Percentiles rank a stretch among this genome's conserved stretches.
Conservation (phyloP, 1,284 basidiomycete species). For the Vanrija sp. region DNA sequence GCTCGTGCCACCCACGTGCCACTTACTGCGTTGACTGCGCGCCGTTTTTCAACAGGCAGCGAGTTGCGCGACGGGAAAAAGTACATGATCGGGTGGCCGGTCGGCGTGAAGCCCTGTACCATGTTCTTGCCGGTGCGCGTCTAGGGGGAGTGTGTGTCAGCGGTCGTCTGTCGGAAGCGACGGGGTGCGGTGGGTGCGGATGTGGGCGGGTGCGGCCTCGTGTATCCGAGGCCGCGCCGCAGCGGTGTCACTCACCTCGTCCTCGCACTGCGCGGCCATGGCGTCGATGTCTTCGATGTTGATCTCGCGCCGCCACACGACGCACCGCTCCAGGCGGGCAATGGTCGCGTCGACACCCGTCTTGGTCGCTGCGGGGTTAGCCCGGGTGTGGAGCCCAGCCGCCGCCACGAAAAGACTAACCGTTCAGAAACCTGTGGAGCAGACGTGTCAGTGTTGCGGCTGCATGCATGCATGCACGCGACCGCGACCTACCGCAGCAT, state of each 20-base stretch:
- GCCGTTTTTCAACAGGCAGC: conserved; percentile 24
- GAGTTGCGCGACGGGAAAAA: conserved; percentile 34
- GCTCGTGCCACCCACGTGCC: neutral
- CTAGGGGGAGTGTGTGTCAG: conserved; percentile 4
- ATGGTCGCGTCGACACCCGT: conserved; percentile 27
- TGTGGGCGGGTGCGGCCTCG: too few species aligned
- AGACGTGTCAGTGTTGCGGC: neutral
- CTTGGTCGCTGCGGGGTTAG: conserved; percentile 22
- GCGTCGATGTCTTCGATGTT: conserved; percentile 36
- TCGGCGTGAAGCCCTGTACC: conserved; percentile 24
- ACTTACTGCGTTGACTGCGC: conserved; percentile 24
- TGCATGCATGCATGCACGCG: neutral
- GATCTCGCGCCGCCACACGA: conserved; percentile 39
- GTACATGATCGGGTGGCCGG: conserved; percentile 27
- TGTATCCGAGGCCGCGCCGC: neutral
- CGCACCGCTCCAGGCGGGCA: conserved; percentile 31
- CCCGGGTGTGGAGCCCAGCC: neutral
- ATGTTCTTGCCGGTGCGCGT: conserved; percentile 32
- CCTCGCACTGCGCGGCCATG: conserved; percentile 28
- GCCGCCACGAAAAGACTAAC: neutral
- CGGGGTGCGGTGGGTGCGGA: too few species aligned
- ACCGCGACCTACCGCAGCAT: conserved; percentile 21
- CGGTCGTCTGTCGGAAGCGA: too few species aligned
- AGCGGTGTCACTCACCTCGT: conserved; percentile 26
- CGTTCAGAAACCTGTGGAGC: conserved; percentile 1